Conservation (phyloP, 371 early-diverging fungal genomes). For the Capniomyces stellatus region DNA sequence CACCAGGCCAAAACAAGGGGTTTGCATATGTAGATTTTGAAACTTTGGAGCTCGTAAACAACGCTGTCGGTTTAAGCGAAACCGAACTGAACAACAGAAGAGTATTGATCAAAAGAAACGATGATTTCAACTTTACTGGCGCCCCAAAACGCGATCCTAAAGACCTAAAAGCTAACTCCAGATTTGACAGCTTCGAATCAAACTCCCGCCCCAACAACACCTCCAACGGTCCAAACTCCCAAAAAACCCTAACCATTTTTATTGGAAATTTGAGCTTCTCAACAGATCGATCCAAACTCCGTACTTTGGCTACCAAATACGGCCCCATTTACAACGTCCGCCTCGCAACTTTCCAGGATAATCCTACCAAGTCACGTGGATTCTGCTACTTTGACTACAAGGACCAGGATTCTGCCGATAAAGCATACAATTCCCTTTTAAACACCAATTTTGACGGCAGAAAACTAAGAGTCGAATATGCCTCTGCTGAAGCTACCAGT, state of each 20-base stretch:
- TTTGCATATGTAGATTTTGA: constrained; percentile 55
- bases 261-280: constrained; percentile 62
- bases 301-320: constrained; percentile 36
- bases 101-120: constrained; percentile 45
- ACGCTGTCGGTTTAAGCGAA: constrained; percentile 41
- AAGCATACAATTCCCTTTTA: constrained; percentile 31
- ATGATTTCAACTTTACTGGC: too few species aligned
- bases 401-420: constrained; percentile 37
- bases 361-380: constrained; percentile 52
- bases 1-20: constrained; percentile 27
- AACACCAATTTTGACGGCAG: constrained; percentile 14
- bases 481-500: too few species aligned
- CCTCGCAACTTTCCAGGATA: constrained; percentile 51
- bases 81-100: constrained; percentile 35
- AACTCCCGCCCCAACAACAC: constrained; percentile 6
- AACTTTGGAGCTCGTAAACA: constrained; percentile 28
- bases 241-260: constrained; percentile 56
- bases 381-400: constrained; percentile 50
- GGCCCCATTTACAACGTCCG: constrained; percentile 47
- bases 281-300: constrained; percentile 37
- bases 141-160: constrained; percentile 20
- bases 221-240: constrained; percentile 20
- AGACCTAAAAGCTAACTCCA: constrained; percentile 10
- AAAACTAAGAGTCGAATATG: constrained; percentile 13
- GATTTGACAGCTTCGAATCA: constrained; percentile 12